phyloP scores from a whole-genome alignment of 2,329 filamentous ascomycete species.

The Colletotrichum spinosum region DNA sequence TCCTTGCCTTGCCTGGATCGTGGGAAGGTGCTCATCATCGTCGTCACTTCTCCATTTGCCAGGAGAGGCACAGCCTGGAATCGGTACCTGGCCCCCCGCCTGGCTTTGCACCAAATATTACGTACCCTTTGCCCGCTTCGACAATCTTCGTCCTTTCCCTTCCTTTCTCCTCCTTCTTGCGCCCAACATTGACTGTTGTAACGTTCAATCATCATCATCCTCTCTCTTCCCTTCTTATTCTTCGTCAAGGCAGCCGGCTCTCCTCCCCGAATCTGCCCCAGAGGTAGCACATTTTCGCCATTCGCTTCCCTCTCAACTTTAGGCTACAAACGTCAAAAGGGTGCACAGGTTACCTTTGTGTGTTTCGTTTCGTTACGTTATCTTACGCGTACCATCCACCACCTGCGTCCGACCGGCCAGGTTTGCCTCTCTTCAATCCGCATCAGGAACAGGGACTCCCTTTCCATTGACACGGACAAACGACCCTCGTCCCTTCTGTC shows the following conservation, averaged over 20 bases:
- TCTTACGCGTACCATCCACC: slow-evolving; percentile 11
- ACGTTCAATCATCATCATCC: slow-evolving; percentile 7
- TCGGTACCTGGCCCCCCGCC: slow-evolving; percentile 20
- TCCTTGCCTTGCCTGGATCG: neutral
- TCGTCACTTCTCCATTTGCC: slow-evolving; percentile 10
- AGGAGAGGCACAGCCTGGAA: neutral
- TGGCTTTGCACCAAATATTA: slow-evolving; percentile 4
- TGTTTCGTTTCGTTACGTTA: neutral
- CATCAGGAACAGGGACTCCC: slow-evolving; percentile 12
- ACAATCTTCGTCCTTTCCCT: neutral
- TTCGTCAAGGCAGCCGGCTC: slow-evolving; percentile 14
- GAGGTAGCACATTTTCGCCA: slow-evolving; percentile 22
- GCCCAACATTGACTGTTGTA: neutral
- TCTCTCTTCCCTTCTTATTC: slow-evolving; percentile 12
- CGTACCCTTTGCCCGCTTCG: slow-evolving; percentile 1
- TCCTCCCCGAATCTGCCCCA: slow-evolving; percentile 26
- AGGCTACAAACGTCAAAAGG: neutral
- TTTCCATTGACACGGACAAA: neutral
- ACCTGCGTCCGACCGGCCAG: slow-evolving; percentile 24
- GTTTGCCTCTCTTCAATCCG: slow-evolving; percentile 2
- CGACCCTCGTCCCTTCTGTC: too few species aligned
- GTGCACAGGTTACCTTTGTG: neutral
- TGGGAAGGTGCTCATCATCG: neutral
- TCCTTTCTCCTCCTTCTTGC: slow-evolving; percentile 1
- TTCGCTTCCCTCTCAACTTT: neutral